Percentiles rank a stretch among this genome's conserved stretches.
Evolutionary conservation across 2,329 filamentous ascomycete species (phyloP).

Genomic region (Aspergillus sp.): DNA sequence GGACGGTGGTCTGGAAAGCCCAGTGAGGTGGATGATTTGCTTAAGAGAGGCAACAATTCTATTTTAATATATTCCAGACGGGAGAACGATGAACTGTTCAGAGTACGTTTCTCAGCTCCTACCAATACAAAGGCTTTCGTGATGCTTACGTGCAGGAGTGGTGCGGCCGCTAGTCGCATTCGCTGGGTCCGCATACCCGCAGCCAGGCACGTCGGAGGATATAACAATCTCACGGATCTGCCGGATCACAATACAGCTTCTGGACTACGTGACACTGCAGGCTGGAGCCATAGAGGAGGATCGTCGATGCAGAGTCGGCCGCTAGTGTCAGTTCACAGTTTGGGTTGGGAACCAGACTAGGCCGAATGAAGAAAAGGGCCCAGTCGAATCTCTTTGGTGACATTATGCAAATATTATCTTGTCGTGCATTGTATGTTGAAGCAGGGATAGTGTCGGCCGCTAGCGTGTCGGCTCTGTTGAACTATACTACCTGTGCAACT

Average conservation of each 20-base stretch:
- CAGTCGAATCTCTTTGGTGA: too few relatives aligned
- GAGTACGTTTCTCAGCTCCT: background rate
- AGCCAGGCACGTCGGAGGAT: background rate
- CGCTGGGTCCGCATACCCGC: background rate
- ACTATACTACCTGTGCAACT: too few relatives aligned
- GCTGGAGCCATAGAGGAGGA: background rate
- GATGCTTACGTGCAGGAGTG: too few relatives aligned
- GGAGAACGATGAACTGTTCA: background rate
- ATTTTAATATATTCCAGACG: background rate
- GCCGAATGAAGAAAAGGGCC: too few relatives aligned
- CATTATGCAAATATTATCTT: too few relatives aligned
- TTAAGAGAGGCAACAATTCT: background rate
- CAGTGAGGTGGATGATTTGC: background rate
- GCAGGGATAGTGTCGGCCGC: background rate
- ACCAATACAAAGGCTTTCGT: background rate
- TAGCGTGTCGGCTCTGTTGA: background rate
- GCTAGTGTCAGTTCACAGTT: background rate
- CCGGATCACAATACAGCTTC: background rate
- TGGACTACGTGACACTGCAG: background rate
- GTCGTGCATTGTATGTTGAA: too few relatives aligned
- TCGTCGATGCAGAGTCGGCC: background rate
- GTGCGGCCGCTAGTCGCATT: background rate
- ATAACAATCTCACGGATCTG: background rate
- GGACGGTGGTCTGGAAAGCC: too few relatives aligned
- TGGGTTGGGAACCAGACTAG: background rate